Percentiles rank a stretch among this genome's conserved stretches.
Evolutionary conservation across 2,329 filamentous ascomycete genomes (phyloP).

Genomic region (Penicillium sp.): DNA sequence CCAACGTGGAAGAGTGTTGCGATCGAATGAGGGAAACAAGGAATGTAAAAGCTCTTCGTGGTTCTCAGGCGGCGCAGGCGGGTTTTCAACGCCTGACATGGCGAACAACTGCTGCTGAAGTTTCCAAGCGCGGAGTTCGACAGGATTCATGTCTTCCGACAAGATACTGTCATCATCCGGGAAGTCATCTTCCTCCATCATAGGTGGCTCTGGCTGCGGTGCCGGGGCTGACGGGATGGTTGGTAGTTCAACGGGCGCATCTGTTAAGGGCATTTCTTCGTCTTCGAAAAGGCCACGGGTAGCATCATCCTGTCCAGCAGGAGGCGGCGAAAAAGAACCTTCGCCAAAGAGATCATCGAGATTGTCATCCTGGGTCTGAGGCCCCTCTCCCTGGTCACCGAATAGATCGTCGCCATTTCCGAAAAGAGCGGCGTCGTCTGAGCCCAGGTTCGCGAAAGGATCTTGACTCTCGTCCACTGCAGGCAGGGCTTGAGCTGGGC

Average conservation of each 20-base stretch:
- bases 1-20: conserved; percentile 72
- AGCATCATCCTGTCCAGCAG: conserved; percentile 30
- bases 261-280: conserved; percentile 18
- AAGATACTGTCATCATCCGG: conserved; percentile 29
- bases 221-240: conserved; percentile 16
- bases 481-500: conserved; percentile 12
- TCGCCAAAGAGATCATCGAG: conserved; percentile 52
- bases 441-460: conserved; percentile 27
- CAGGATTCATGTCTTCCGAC: conserved; percentile 43
- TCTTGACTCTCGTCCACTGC: conserved; percentile 57
- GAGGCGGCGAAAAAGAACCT: conserved; percentile 36
- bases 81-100: conserved; percentile 56
- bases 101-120: conserved; percentile 49
- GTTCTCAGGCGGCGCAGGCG: conserved; percentile 67
- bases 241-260: conserved; percentile 19
- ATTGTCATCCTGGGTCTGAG: conserved; percentile 36
- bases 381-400: conserved; percentile 24
- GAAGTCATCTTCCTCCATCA: conserved; percentile 27
- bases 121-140: conserved; percentile 43
- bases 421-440: conserved; percentile 42
- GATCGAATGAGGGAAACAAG: conserved; percentile 77
- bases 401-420: conserved; percentile 25
- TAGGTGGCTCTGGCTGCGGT: conserved; percentile 24
- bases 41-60: conserved; percentile 73
- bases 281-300: conserved; percentile 36